A percentile compares a stretch with the other conserved stretches of the same genome.
phyloP scores from a whole-genome alignment of 768 basidiomycete species.

The Inosperma sp. region DNA sequence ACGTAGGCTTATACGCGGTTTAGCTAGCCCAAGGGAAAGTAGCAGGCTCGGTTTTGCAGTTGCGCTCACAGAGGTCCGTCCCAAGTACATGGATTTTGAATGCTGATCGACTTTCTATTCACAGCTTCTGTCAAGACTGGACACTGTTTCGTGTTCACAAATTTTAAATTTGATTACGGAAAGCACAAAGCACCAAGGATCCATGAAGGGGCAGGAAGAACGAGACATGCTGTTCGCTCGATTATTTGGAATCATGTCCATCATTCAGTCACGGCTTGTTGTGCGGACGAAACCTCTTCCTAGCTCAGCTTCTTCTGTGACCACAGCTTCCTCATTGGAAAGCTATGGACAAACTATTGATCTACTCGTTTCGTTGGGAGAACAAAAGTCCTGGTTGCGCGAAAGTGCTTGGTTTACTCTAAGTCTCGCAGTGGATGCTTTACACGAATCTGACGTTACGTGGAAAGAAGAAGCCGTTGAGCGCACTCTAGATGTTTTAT shows the following conservation, averaged over 20 bases:
- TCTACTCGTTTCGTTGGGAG: slow-evolving; percentile 64
- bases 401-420: slow-evolving; percentile 91
- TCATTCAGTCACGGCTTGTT: slow-evolving; percentile 82
- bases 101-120: slow-evolving; percentile 7
- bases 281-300: slow-evolving; percentile 55
- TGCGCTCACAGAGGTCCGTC: slow-evolving; percentile 86
- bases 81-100: no score
- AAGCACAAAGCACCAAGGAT: slow-evolving; percentile 63
- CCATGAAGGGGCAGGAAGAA: slow-evolving; percentile 87
- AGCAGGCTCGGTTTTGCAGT: slow-evolving; percentile 95
- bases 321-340: slow-evolving; percentile 50
- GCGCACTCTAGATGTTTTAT: slow-evolving; percentile 46
- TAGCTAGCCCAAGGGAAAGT: slow-evolving; percentile 90
- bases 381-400: slow-evolving; percentile 84
- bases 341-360: slow-evolving; percentile 56
- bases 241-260: slow-evolving; percentile 81
- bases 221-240: slow-evolving; percentile 90
- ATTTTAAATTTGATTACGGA: slow-evolving; percentile 73
- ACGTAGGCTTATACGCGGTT: slow-evolving; percentile 76
- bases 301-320: slow-evolving; percentile 48
- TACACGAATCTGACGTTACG: slow-evolving; percentile 51
- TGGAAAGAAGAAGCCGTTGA: slow-evolving; percentile 71
- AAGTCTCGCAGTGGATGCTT: slow-evolving; percentile 54
- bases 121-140: slow-evolving; percentile 74
- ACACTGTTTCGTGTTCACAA: slow-evolving; percentile 73